Evolutionary conservation across 129 eudicot species (phyloP).

Genomic region (Artemisia tridentata): DNA sequence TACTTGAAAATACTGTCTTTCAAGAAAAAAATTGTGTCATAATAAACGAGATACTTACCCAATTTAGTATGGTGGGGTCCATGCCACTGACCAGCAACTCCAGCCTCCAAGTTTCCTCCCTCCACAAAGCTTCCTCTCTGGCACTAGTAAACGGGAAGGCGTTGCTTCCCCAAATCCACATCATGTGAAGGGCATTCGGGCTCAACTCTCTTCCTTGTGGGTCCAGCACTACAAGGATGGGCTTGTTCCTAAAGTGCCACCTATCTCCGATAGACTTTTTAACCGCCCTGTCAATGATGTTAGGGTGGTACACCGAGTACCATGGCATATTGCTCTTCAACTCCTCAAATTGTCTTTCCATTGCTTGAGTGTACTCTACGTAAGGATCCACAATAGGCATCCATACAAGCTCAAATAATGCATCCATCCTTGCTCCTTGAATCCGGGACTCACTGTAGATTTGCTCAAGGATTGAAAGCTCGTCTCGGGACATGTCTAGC

Average conservation of each 20-base stretch:
- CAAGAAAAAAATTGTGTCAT: background rate
- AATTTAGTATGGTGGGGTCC: conserved; percentile 44
- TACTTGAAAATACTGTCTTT: background rate
- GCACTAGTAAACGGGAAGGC: conserved; percentile 60
- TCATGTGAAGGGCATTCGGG: conserved; percentile 69
- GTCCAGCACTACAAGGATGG: conserved; percentile 62
- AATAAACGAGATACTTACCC: conserved; percentile 43
- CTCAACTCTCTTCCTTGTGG: conserved; percentile 59
- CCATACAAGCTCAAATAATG: conserved; percentile 59
- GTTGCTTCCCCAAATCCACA: conserved; percentile 67
- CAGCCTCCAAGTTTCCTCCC: conserved; percentile 60
- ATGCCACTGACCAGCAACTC: conserved; percentile 60
- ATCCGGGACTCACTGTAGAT: conserved; percentile 49
- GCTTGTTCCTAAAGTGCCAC: conserved; percentile 67
- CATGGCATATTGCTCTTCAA: conserved; percentile 49
- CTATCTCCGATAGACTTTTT: conserved; percentile 44
- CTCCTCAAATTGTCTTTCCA: conserved; percentile 44
- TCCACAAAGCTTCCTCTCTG: conserved; percentile 57
- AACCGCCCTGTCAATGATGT: conserved; percentile 39
- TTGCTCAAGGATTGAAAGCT: conserved; percentile 56
- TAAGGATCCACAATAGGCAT: conserved; percentile 55
- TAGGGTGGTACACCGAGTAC: conserved; percentile 66
- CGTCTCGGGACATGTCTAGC: conserved; percentile 59
- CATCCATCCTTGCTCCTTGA: conserved; percentile 42
- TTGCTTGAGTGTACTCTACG: conserved; percentile 37